phyloP scores from a whole-genome alignment of 129 eudicot species.

The Saposhnikovia divaricata region DNA sequence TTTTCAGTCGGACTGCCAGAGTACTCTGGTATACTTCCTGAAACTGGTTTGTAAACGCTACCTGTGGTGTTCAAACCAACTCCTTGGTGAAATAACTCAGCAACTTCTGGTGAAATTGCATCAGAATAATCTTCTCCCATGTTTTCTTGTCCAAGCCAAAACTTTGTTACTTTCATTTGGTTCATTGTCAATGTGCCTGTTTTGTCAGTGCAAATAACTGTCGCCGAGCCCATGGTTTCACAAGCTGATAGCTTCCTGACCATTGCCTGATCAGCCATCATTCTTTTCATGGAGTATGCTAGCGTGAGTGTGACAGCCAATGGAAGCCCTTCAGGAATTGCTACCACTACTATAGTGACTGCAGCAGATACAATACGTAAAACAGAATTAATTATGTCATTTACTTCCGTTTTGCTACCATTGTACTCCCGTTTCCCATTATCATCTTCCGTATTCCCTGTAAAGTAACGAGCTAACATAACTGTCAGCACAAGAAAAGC shows the following conservation, averaged over 20 bases:
- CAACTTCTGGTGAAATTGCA: conserved; percentile 19
- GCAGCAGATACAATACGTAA: conserved; percentile 65
- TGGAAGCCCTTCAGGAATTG: conserved; percentile 85
- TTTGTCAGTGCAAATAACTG: conserved; percentile 80
- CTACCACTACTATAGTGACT: conserved; percentile 86
- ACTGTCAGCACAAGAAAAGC: conserved; percentile 63
- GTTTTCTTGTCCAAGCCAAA: conserved; percentile 49
- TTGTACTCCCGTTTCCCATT: conserved; percentile 38
- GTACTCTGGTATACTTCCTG: conserved; percentile 31
- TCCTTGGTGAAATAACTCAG: conserved; percentile 49
- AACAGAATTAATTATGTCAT: conserved; percentile 44
- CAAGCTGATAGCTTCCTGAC: conserved; percentile 83
- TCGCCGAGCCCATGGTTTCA: conserved; percentile 94
- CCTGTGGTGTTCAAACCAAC: conserved; percentile 79
- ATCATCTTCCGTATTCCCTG: conserved; percentile 53
- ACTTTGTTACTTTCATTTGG: conserved; percentile 73
- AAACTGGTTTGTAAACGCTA: conserved; percentile 32
- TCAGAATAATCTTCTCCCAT: conserved; percentile 17
- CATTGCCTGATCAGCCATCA: conserved; percentile 93
- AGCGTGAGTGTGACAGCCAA: conserved; percentile 80
- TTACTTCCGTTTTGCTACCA: conserved; percentile 27
- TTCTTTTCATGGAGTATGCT: conserved; percentile 87
- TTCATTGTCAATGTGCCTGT: conserved; percentile 80
- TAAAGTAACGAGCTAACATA: conserved; percentile 62
- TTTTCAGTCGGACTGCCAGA: conserved; percentile 90